Evolutionary conservation across 306 rosid species (phyloP).

Genomic region (Pyrus bretschneideri): DNA sequence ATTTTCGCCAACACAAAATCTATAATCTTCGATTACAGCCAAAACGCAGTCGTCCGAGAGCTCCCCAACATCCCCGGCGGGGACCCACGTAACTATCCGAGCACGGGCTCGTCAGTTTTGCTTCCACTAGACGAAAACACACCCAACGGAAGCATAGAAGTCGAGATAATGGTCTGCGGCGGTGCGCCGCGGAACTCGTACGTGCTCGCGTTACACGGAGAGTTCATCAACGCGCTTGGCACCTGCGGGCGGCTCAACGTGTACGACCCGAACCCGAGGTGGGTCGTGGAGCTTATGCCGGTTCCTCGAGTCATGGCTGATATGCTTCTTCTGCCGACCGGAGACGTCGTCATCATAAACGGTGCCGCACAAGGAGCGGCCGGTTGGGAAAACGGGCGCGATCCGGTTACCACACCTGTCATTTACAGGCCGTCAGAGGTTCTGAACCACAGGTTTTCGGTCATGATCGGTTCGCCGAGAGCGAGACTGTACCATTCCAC

Average conservation of each 20-base stretch:
- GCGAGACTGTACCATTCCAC: constrained; percentile 70
- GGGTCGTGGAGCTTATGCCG: constrained; percentile 74
- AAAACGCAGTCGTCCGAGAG: constrained; percentile 40
- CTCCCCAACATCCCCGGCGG: constrained; percentile 55
- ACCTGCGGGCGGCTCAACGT: constrained; percentile 53
- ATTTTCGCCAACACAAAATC: constrained; percentile 66
- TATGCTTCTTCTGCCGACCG: constrained; percentile 61
- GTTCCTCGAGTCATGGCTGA: constrained; percentile 64
- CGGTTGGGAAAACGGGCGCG: constrained; percentile 55
- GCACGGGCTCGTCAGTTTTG: constrained; percentile 71
- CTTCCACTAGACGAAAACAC: constrained; percentile 61
- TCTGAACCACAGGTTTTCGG: background rate
- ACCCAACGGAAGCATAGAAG: constrained; percentile 3
- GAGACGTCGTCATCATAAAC: constrained; percentile 52
- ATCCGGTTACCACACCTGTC: constrained; percentile 42
- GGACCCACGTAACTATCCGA: constrained; percentile 71
- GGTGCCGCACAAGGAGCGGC: constrained; percentile 57
- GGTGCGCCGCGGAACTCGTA: constrained; percentile 51
- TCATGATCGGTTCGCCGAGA: constrained; percentile 37
- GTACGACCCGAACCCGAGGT: constrained; percentile 34
- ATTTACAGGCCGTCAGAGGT: constrained; percentile 25
- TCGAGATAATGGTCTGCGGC: constrained; percentile 60
- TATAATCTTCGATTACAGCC: constrained; percentile 41
- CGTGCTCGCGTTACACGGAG: constrained; percentile 13
- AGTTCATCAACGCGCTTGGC: constrained; percentile 23